Evolutionary conservation across 768 basidiomycete genomes (phyloP), one percentile per base, ranked within the genome.

Genomic region (Clathrus columnatus): DNA sequence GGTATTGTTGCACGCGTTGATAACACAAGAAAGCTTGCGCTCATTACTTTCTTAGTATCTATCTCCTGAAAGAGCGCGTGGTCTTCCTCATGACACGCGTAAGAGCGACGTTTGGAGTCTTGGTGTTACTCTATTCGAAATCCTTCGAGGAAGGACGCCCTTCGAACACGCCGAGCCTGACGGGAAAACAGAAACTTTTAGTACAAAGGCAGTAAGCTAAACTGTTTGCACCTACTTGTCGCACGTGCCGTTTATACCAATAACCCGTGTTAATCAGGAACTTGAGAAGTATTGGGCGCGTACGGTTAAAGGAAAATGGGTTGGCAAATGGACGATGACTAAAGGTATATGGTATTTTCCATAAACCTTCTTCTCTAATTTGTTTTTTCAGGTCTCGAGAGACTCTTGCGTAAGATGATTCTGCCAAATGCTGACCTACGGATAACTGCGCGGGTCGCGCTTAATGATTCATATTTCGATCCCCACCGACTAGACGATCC

Each of bases 91-190:
- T 62, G 95, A 99, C 66, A 97, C 95, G 47, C 84, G 95, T 45
- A 88, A 92, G 69, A 86, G 88, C 0, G 95, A 87, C 59, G 73
- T 91, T 45, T 90, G 86, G 84, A 83, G 87, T n/a, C 81, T 89
- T 2, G 86, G 85, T 47, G 73, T 95, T 24, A 91, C 94, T 0
- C 88, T 97, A 67, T 99, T 96, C 66, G 95, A 99, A 68, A 88
- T 99, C 58, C 78, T 97, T 28, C 73, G 85, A 21, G 94, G 94
- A 0, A 79, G 95, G 8, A 98, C 95, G 1, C 93, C 94, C 1
- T 98, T 98, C 64, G 88, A 93, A 67, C 66, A 86, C 59, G 77
- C 80, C 41, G 87, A 90, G 60, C 54, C 45, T 36, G 54, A 55
- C 23, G 54, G 54, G 4, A 55, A 44, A n/a, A 82, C 83, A 6